These are phyloP conservation scores for Mycena sp. DNA, from an alignment of 1,284 basidiomycete species.

Conservation along the genomic window DNA sequence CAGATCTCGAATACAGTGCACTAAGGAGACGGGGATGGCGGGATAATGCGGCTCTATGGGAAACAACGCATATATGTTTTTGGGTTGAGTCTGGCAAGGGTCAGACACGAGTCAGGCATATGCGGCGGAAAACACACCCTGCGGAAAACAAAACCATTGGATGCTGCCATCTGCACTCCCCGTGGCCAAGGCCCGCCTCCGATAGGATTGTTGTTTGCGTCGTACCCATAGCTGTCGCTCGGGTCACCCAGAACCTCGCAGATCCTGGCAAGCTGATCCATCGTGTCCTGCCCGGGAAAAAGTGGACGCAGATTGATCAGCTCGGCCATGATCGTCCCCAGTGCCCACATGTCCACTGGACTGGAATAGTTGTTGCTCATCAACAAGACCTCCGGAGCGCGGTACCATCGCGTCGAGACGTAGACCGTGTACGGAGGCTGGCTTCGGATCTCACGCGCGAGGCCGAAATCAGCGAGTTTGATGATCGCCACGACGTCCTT, in stretches of 20 bases:
- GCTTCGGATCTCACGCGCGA: constrained; percentile 90
- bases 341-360: constrained; percentile 98
- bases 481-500: constrained; percentile 97
- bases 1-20: constrained; percentile 93
- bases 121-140: constrained; percentile 62
- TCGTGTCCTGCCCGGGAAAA: constrained; percentile 96
- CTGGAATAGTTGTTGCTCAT: constrained; percentile 92
- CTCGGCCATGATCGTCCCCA: constrained; percentile 97
- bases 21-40: constrained; percentile 79
- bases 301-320: constrained; percentile 93
- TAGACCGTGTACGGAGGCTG: constrained; percentile 97
- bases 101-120: constrained; percentile 22
- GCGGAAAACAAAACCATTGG: constrained; percentile 90
- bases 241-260: constrained; percentile 94
- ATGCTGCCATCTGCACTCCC: constrained; percentile 87
- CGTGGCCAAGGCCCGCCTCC: constrained; percentile 91
- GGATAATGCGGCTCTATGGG: constrained; percentile 51
- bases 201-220: constrained; percentile 71
- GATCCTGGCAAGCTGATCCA: constrained; percentile 93
- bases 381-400: constrained; percentile 96
- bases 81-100: constrained; percentile 71
- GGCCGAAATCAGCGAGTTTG: constrained; percentile 97
- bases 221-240: constrained; percentile 81
- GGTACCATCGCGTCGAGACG: constrained; percentile 98
- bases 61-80: constrained; percentile 81